Evolutionary conservation across 2,329 filamentous ascomycete genomes (phyloP), one percentile per base, ranked within the genome.

Genomic region (Hirsutella thompsonii): DNA sequence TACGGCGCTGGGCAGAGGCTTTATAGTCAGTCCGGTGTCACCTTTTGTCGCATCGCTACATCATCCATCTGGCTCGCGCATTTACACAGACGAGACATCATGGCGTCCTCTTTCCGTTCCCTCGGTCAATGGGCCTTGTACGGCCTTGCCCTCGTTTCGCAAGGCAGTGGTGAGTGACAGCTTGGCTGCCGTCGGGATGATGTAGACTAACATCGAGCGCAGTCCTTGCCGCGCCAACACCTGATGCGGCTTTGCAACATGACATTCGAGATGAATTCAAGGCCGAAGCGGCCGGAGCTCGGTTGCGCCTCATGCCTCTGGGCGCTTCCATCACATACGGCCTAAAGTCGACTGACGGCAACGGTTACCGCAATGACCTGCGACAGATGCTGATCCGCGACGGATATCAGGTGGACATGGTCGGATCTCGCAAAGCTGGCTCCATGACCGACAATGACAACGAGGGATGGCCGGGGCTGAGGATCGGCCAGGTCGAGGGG

Each of bases 321-420:
- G 65, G 65, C 37, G 65, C 64, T 1, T 66, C 62, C 40, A 66
- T 68, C 43, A 66, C 63, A 9, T 59, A 49, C 36, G 64, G 66
- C 37, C 29, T 47, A 8, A 49, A 23, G 4, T 66, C 63, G 1
- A 50, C 57, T 1, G 54, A 58, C 38, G 57, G 53, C 41, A 64
- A 66, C 48, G 62, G 64, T 38, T 67, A 65, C 51, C 61, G 64
- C 28, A 41, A 50, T 18, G 43, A 48, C 34, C 52, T 67, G 3
- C 55, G 52, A 35, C 41, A 49, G 20, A 49, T 57, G 23, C 55
- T 66, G 29, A 30, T 46, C n/a, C 43, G 45, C n/a, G 50, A 52
- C 18, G 59, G 58, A 23, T 60, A 59, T 54, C 43, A 44, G 19
- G 54, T 61, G 29, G 26, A 47, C 42, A 42, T 51, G 46, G 41